These are phyloP conservation scores for Dissoconium aciculare DNA, from an alignment of 2,329 filamentous ascomycete species.

Conservation along the genomic window DNA sequence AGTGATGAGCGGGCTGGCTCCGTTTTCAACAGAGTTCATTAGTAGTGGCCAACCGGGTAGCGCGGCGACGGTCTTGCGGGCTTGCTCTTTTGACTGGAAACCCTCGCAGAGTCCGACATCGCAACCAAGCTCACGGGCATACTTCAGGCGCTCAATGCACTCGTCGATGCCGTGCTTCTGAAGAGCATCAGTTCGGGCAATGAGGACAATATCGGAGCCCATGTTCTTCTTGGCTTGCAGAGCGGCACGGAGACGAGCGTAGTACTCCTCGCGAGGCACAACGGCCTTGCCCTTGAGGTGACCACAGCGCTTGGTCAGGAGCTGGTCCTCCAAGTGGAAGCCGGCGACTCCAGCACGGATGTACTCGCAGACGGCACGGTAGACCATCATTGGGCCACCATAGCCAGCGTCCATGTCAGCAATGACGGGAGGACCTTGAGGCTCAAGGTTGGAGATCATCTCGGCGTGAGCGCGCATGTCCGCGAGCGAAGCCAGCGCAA, in stretches of 20 bases:
- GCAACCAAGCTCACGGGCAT: constrained; percentile 39
- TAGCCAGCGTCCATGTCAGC: constrained; percentile 18
- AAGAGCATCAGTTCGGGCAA: constrained; percentile 47
- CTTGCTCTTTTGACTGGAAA: constrained; percentile 35
- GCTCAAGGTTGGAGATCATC: constrained; percentile 12
- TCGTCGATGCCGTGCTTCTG: constrained; percentile 42
- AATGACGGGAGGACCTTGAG: constrained; percentile 9
- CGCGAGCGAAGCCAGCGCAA: constrained; percentile 10
- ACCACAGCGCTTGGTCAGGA: constrained; percentile 48
- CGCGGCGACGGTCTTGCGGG: constrained; percentile 31
- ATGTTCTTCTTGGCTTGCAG: constrained; percentile 32
- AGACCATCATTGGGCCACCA: constrained; percentile 34
- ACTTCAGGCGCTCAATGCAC: constrained; percentile 34
- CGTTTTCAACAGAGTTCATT: constrained; percentile 42
- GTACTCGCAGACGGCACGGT: constrained; percentile 40
- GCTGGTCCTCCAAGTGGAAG: constrained; percentile 45
- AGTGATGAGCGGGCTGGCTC: constrained; percentile 38
- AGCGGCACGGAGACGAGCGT: constrained; percentile 41
- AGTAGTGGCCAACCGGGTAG: constrained; percentile 37
- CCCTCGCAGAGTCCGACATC: constrained; percentile 47
- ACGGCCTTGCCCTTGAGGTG: constrained; percentile 46
- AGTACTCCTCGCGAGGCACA: constrained; percentile 35
- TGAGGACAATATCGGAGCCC: constrained; percentile 44
- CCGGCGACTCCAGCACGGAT: constrained; percentile 15
- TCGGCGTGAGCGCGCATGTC: constrained; percentile 14